Evolutionary conservation across 2,329 filamentous ascomycete genomes (phyloP), one percentile per base, ranked within the genome.

Genomic region (Coniella lustricola): DNA sequence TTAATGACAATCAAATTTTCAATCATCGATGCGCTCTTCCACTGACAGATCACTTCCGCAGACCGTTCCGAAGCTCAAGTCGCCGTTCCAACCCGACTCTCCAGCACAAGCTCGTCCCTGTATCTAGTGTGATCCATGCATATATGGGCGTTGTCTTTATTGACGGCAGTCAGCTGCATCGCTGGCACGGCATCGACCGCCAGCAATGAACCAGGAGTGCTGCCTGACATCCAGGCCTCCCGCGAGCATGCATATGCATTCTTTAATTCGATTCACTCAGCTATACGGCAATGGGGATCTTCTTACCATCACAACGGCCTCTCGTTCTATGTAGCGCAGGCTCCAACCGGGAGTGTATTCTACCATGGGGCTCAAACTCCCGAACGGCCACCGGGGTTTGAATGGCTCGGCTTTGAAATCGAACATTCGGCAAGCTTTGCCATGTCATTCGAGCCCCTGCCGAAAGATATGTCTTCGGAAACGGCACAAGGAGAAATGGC

Each of bases 401-500:
- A 82, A 54, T 82, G 79, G 77, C 64, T 84, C 2, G 79, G 79
- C 0, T 83, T 82, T 55, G 79, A 83, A 58, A 73, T 79, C 3
- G 79, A 83, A 53, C 79, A 83, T 65, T 77, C 79, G 1, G 63
- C 78, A 49, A 59, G 72, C 5, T 83, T 84, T 60, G 74, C 77
- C 25, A 46, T n/a, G 38, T 52, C 50, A 1, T 47, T 34, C 43
- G 50, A 52, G 7, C 44, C 38, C 7, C 9, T 41, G 13, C 8
- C 22, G n/a, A 16, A 8, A 21, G 20, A 7, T 17, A 18, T 31
- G 21, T 14, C 20, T 20, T 14, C 17, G n/a, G 9, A 8, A 13
- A 7, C 17, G 12, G 20, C 36, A 18, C 25, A 29, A 29, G 25
- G 21, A 4, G 14, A 39, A 5, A 17, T 21, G n/a, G 13, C 36